phyloP scores from a whole-genome alignment of 177 flowering plant genomes.

The Telopea speciosissima region DNA sequence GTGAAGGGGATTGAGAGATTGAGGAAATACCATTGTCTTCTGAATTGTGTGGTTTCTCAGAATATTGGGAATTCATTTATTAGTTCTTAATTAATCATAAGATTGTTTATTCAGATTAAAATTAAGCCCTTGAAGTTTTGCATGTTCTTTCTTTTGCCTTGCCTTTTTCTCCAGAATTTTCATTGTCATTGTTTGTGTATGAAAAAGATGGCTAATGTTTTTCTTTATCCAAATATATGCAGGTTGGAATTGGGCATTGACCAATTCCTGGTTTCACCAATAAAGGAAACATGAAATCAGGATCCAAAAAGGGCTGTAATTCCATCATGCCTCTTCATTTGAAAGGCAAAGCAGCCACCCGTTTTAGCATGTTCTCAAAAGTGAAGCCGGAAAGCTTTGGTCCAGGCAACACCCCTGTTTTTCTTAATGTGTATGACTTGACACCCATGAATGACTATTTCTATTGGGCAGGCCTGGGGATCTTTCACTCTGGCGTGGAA shows the following conservation, averaged over 20 bases:
- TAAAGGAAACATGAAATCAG: neutral
- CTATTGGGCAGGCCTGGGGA: conserved; percentile 25
- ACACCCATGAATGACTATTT: conserved; percentile 20
- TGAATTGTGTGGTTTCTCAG: too few species aligned
- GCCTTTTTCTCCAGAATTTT: neutral
- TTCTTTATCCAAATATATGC: conserved; percentile 6
- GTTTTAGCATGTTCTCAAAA: neutral
- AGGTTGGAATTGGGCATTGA: conserved; percentile 26
- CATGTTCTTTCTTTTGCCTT: neutral
- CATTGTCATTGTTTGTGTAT: neutral
- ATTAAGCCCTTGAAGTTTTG: neutral
- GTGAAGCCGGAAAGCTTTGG: too few species aligned
- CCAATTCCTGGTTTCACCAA: neutral
- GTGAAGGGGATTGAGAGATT: neutral
- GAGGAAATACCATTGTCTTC: too few species aligned
- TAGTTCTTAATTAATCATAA: neutral
- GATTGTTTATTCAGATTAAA: neutral
- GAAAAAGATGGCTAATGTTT: conserved; percentile 3
- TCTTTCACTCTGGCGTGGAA: conserved; percentile 23
- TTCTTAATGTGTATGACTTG: neutral
- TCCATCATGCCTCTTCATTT: neutral
- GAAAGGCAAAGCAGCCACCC: neutral
- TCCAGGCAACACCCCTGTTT: neutral
- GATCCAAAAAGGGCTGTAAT: neutral
- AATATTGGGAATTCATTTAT: too few species aligned